These are phyloP conservation scores for Tricholomella constricta DNA, from an alignment of 768 basidiomycete genomes.

Conservation along the genomic window DNA sequence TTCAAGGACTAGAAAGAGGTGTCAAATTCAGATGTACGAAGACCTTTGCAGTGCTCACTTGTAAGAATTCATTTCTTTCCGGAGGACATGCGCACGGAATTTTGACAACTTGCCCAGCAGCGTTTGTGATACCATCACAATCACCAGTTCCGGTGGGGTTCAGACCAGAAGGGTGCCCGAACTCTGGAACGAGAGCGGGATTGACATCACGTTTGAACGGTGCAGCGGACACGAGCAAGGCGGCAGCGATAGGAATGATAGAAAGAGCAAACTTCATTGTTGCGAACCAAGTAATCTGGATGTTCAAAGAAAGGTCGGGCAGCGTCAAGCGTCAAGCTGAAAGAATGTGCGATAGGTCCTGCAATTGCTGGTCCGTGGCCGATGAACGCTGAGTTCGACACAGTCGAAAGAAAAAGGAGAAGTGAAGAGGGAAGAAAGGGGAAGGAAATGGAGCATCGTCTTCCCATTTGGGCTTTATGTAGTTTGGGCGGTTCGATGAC, in stretches of 20 bases:
- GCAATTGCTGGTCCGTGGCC: background rate
- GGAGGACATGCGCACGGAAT: constrained; percentile 72
- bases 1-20: constrained; percentile 37
- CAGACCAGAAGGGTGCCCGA: constrained; percentile 55
- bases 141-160: constrained; percentile 64
- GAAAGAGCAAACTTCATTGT: constrained; percentile 38
- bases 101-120: constrained; percentile 56
- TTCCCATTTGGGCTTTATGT: background rate
- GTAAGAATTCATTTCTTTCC: constrained; percentile 49
- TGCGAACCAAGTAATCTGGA: background rate
- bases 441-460: background rate
- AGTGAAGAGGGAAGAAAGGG: background rate
- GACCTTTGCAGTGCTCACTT: constrained; percentile 32
- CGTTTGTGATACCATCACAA: constrained; percentile 64
- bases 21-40: background rate
- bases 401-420: constrained; percentile 19
- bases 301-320: constrained; percentile 2
- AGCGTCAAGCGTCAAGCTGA: constrained; percentile 18
- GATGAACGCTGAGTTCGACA: constrained; percentile 16
- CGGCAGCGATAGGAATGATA: constrained; percentile 29
- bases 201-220: constrained; percentile 45
- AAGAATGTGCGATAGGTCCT: constrained; percentile 16
- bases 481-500: background rate
- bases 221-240: constrained; percentile 35
- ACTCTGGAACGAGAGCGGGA: constrained; percentile 53